phyloP scores from a whole-genome alignment of 352 stramenopile genomes.

The Hyaloperonospora arabidopsidis region DNA sequence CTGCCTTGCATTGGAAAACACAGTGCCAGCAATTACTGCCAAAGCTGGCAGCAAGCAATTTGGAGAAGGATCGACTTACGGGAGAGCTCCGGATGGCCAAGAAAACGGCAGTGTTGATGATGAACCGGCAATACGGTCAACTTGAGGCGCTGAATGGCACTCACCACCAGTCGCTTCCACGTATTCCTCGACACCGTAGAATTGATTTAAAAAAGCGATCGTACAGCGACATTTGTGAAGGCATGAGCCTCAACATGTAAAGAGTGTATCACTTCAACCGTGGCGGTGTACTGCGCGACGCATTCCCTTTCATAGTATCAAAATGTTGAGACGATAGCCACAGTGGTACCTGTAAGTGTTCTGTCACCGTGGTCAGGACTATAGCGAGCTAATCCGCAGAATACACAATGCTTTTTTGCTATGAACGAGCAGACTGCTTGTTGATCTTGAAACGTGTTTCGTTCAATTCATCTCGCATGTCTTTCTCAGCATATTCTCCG shows the following conservation, averaged over 20 bases:
- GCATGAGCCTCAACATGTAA: conserved; percentile 1
- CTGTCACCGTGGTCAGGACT: neutral
- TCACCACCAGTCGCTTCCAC: conserved; percentile 1
- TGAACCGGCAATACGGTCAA: conserved; percentile 17
- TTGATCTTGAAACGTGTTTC: too few relatives aligned
- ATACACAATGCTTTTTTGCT: neutral
- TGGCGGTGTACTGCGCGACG: too few relatives aligned
- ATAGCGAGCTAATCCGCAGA: neutral
- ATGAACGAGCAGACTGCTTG: neutral
- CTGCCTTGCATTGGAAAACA: conserved; percentile 13
- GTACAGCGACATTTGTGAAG: conserved; percentile 11
- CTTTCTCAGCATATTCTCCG: neutral
- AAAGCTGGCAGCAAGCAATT: conserved; percentile 9
- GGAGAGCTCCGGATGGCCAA: conserved; percentile 20
- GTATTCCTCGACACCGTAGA: neutral
- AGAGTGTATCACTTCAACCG: neutral
- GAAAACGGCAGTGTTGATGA: conserved; percentile 22
- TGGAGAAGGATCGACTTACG: conserved; percentile 15
- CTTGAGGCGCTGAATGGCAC: conserved; percentile 5
- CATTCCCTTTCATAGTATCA: neutral
- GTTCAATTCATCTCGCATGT: too few relatives aligned
- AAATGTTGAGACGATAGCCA: neutral
- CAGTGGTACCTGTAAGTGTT: neutral
- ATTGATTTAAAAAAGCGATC: conserved; percentile 16
- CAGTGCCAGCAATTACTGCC: conserved; percentile 13